phyloP scores from a whole-genome alignment of 1,139 yeast genomes.

The Insectozyma bohioensis region DNA sequence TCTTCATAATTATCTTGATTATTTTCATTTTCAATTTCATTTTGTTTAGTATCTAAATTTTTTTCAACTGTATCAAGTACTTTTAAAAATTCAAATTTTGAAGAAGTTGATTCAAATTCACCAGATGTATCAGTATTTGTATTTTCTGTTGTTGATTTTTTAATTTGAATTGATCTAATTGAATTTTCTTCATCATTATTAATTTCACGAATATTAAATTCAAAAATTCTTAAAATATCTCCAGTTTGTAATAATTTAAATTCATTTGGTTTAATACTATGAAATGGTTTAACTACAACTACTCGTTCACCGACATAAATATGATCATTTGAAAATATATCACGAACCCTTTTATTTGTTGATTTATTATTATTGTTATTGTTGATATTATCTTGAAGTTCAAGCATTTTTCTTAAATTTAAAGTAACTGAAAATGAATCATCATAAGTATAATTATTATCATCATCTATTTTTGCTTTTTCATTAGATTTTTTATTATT shows the following conservation, averaged over 20 bases:
- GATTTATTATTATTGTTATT: too few relatives aligned
- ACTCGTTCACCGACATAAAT: slow-evolving; percentile 36
- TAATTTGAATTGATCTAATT: slow-evolving; percentile 11
- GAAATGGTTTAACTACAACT: slow-evolving; percentile 35
- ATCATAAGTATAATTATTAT: too few relatives aligned
- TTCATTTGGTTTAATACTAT: slow-evolving; percentile 23
- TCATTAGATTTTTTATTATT: too few relatives aligned
- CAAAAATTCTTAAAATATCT: slow-evolving; percentile 32
- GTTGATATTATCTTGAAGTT: too few relatives aligned
- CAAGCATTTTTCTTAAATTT: too few relatives aligned
- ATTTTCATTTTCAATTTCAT: neutral
- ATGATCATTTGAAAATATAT: slow-evolving; percentile 28
- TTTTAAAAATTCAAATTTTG: too few relatives aligned
- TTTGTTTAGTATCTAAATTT: neutral
- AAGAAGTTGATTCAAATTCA: too few relatives aligned
- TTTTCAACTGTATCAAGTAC: too few relatives aligned
- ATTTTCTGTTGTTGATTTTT: too few relatives aligned
- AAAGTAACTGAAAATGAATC: too few relatives aligned
- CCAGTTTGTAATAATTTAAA: slow-evolving; percentile 31
- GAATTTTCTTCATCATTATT: slow-evolving; percentile 9
- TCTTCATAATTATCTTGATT: slow-evolving; percentile 8
- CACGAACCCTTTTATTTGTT: slow-evolving; percentile 28
- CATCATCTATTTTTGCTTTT: too few relatives aligned
- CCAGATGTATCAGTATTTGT: too few relatives aligned
- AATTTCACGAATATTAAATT: slow-evolving; percentile 23